phyloP scores from a whole-genome alignment of 192 early-diverging fungal species.

The Coemansia furcata region DNA sequence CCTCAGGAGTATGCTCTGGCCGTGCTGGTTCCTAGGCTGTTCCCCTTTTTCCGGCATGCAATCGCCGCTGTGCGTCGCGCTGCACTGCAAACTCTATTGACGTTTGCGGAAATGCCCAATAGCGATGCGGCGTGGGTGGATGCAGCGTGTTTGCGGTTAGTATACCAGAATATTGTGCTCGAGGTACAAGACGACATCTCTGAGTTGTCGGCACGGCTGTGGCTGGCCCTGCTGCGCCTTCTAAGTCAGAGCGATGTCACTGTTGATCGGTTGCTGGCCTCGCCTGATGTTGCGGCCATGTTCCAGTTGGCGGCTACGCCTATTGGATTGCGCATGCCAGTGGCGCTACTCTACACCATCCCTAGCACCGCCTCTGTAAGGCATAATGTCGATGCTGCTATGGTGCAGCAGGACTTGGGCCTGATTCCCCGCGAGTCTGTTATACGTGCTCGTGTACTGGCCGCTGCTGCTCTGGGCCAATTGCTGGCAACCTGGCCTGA shows the following conservation, averaged over 20 bases:
- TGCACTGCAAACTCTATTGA: conserved; percentile 74
- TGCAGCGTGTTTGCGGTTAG: conserved; percentile 66
- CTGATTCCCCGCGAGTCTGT: conserved; percentile 74
- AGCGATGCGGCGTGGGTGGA: conserved; percentile 63
- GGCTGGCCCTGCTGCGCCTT: conserved; percentile 59
- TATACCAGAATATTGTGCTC: conserved; percentile 91
- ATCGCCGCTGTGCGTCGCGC: conserved; percentile 81
- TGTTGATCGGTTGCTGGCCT: conserved; percentile 32
- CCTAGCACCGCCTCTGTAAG: conserved; percentile 4
- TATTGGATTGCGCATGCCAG: conserved; percentile 74
- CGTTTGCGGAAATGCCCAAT: conserved; percentile 60
- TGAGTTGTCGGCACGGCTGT: conserved; percentile 52
- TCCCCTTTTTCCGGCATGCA: conserved; percentile 94
- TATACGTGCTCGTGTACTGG: conserved; percentile 76
- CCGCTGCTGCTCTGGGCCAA: conserved; percentile 76
- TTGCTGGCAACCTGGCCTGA: conserved; percentile 61
- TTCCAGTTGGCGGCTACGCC: conserved; percentile 82
- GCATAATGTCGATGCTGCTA: conserved; percentile 85
- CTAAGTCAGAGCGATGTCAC: not conserved
- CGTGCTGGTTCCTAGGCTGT: conserved; percentile 79
- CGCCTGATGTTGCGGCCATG: conserved; percentile 34
- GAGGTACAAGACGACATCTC: conserved; percentile 65
- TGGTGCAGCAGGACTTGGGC: conserved; percentile 88
- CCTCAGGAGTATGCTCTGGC: conserved; percentile 30
- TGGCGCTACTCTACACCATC: conserved; percentile 33